Evolutionary conservation across 1,284 basidiomycete species (phyloP), one percentile per base, ranked within the genome.

Genomic region (Xanthoconium separans): DNA sequence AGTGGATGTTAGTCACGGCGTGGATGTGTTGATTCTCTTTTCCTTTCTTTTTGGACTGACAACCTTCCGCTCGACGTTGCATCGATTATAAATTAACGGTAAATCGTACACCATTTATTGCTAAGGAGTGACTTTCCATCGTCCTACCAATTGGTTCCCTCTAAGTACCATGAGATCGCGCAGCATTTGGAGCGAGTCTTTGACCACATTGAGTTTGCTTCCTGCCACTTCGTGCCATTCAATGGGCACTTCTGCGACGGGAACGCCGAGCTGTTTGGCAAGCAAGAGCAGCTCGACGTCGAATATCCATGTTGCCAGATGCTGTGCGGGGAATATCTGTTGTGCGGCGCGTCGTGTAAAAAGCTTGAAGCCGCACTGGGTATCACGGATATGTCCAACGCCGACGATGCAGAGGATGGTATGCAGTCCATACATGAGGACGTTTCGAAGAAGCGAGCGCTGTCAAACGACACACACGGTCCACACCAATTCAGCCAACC

Each of bases 351-450:
- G 68, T 3, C 93, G 89, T 8, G 93, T 85, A 71, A 93, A 93
- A 20, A 95, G 82, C 73, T 98, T 97, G 84, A 98, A 98, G 37
- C 95, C 95, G 68, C 95, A 97, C 70, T 97, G 95, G 20, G 95
- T 98, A 74, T 97, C 95, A 33, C 88, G 83, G 60, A 97, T 91
- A 64, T 92, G 86, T 6, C 87, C 86, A 4, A 94, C 91, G 34
- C 93, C 93, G 37, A 95, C 83, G 50, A 94, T 81, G 31, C 87
- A 83, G 10, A 92, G 81, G 69, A 92, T 87, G 44, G 85, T 83
- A 70, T 97, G 95, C 57, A 98, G 83, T 12, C 84, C 85, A 64
- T 95, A 89, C 95, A 97, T 97, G 57, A 97, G 84, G 50, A 95
- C 75, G 65, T 97, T 98, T 22, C 95, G 87, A 18, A 97, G 68